These are phyloP conservation scores for Picochlorum sp. DNA, from an alignment of 139 green algal species.

Conservation along the genomic window DNA sequence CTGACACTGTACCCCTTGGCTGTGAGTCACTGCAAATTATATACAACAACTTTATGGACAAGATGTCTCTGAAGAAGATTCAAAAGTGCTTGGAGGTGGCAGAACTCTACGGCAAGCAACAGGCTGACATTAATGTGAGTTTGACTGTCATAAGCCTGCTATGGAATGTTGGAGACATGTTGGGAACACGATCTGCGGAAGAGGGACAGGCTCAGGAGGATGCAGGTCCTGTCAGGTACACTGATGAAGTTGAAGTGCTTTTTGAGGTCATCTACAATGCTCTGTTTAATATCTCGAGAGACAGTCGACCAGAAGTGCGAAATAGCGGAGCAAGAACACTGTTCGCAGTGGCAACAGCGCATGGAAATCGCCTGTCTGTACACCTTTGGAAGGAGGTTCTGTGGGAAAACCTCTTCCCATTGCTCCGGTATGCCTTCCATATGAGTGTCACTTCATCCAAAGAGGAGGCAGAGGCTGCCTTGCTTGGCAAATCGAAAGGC, in stretches of 20 bases:
- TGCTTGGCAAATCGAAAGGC: conserved; percentile 44
- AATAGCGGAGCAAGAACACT: conserved; percentile 79
- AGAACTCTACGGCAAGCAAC: conserved; percentile 49
- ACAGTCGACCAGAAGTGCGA: conserved; percentile 60
- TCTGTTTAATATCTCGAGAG: conserved; percentile 33
- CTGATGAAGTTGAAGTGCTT: conserved; percentile 37
- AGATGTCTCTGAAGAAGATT: conserved; percentile 37
- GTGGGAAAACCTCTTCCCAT: conserved; percentile 72
- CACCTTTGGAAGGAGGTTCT: conserved; percentile 59
- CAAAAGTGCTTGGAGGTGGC: conserved; percentile 50
- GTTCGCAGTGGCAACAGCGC: conserved; percentile 66
- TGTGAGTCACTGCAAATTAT: conserved; percentile 68
- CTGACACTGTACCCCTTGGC: conserved; percentile 40
- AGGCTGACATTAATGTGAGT: conserved; percentile 77
- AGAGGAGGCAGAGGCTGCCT: conserved; percentile 30
- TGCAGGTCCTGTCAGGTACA: neutral
- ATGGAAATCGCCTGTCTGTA: conserved; percentile 48
- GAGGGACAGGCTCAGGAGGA: neutral
- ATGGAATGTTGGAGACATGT: conserved; percentile 77
- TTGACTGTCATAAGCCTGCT: conserved; percentile 81
- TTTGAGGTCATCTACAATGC: conserved; percentile 38
- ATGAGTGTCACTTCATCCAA: conserved; percentile 46
- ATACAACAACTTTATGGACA: conserved; percentile 56
- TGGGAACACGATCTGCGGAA: conserved; percentile 30
- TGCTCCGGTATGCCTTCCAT: conserved; percentile 59